Conservation (phyloP, 495 filamentous ascomycete genomes). For the Beverwykella pulmonaria region DNA sequence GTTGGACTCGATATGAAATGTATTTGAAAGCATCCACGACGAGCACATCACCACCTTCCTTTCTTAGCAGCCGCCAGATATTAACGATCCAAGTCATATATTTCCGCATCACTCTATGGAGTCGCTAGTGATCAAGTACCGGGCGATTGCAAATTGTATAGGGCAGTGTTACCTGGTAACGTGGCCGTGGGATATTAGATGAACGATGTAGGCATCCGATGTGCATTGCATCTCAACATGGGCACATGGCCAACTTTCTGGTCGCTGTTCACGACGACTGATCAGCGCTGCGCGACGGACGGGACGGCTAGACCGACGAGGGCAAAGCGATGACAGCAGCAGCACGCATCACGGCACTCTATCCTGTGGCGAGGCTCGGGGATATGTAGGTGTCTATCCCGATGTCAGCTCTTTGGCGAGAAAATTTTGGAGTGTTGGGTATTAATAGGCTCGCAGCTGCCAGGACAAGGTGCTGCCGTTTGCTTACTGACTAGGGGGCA, state of each 20-base stretch:
- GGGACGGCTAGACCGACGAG: background rate
- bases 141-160: background rate
- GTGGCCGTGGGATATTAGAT: background rate
- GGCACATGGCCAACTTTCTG: background rate
- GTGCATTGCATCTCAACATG: background rate
- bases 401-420: background rate
- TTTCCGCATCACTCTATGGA: background rate
- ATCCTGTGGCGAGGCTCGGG: background rate
- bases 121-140: background rate
- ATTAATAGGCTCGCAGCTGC: background rate
- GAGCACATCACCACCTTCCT: background rate
- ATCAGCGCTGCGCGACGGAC: background rate
- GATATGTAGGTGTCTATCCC: background rate
- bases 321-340: too few species aligned
- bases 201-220: background rate
- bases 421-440: background rate
- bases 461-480: background rate
- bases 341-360: background rate
- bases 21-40: background rate
- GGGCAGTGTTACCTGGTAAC: conserved; percentile 1
- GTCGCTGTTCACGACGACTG: background rate
- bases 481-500: background rate
- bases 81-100: background rate
- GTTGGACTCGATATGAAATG: background rate
- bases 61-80: background rate